Base-by-base conservation (phyloP, 768 basidiomycete genomes). In the Cystofilobasidium macerans region DNA sequence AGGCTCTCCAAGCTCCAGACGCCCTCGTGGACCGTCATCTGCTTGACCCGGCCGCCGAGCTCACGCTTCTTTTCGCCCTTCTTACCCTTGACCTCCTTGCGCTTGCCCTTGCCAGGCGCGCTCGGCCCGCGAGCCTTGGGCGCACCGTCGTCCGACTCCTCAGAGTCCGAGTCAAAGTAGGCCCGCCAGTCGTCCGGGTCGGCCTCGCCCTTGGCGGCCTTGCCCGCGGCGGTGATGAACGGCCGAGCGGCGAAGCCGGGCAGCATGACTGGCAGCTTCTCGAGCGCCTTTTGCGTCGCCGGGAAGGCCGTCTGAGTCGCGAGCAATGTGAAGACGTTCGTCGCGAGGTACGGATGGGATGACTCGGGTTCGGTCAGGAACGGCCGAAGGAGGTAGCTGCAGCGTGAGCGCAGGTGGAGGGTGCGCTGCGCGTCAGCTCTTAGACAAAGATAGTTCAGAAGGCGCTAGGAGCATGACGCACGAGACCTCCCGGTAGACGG, bases 121-220 rank as follows among this genome's bases (percentile, higher is more conserved):
- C 51, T 24, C 32, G 26, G 22, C 24, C 28, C 26, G 22, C 35
- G 43, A 11, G 20, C 35, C 43, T 14, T n/a, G 24, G 57, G 57
- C 48, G 26, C 67, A 26, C 48, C 53, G 32, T 68, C 67, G 14
- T 68, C 67, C 28, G 54, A 53, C 24, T 77, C 75, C 11, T 77
- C 70, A 0, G 74, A 81, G 22, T 88, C 84, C 45, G 48, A 56
- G 32, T 91, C 87, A 69, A 89, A 91, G 75, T 87, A 91, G 71
- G 82, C 86, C 32, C 85, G 81, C 89, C 89, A 93, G 72, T 92
- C 85, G 58, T 81, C 82, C 40, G 77, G 76, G 22, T 71, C 73
- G 54, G 83, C 82, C 24, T 82, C 80, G 2, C 78, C 80, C 18
- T 80, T 26, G 14, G 30, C n/a, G 22, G 33, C 61, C 32, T 68